These are phyloP conservation scores for Aureobasidium musti DNA, from an alignment of 2,329 filamentous ascomycete species.

Conservation along the genomic window DNA sequence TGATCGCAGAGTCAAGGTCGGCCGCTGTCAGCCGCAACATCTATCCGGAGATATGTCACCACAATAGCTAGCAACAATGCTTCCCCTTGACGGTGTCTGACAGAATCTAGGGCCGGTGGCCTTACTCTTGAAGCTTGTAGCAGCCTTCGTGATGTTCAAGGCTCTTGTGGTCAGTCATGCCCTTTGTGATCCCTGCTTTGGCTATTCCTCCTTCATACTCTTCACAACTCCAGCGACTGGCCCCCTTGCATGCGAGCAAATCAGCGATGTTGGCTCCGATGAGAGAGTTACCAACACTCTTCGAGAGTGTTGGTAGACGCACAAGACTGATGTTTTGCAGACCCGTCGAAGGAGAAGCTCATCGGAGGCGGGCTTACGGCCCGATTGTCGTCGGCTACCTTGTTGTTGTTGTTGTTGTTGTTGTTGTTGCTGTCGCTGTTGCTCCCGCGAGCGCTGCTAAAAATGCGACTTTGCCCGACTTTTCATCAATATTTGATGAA, in stretches of 20 bases:
- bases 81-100: neutral
- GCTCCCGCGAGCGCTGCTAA: neutral
- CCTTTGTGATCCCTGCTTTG: neutral
- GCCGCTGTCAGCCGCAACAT: neutral
- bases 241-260: too few species aligned
- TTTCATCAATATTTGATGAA: neutral
- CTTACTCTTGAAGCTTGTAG: neutral
- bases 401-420: neutral
- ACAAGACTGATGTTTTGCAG: neutral
- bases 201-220: neutral
- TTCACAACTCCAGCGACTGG: neutral
- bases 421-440: neutral
- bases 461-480: neutral
- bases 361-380: slow-evolving; percentile 3
- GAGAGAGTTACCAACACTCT: neutral
- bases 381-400: neutral
- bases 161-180: neutral
- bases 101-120: neutral
- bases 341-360: neutral
- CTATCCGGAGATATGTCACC: neutral
- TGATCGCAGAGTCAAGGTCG: neutral
- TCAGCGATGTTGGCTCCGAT: too few species aligned
- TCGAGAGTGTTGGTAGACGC: neutral
- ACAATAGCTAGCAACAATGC: neutral
- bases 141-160: neutral